These are phyloP conservation scores for Toxicodendron radicans DNA, from an alignment of 345 rosid genomes.

Conservation along the genomic window DNA sequence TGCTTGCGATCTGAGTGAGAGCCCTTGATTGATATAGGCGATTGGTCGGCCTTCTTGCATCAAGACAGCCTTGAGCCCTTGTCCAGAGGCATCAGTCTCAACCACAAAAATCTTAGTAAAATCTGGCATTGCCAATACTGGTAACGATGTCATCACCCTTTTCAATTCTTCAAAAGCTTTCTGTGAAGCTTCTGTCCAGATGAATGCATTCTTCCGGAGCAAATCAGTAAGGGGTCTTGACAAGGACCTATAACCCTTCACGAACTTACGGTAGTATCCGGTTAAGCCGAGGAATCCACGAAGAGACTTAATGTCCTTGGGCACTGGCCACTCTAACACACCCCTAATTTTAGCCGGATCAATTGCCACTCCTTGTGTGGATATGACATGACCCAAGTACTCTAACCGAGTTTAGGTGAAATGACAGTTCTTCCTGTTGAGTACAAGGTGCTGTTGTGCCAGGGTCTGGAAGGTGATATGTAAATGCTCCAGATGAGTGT, in stretches of 20 bases:
- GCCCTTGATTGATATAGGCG: no score
- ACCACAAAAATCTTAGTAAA: not conserved
- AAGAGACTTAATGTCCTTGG: not conserved
- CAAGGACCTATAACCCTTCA: not conserved
- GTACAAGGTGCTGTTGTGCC: not conserved
- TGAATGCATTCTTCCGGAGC: not conserved
- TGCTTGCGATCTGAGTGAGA: not conserved
- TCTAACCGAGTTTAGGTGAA: not conserved
- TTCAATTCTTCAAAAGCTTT: not conserved
- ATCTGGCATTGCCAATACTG: not conserved
- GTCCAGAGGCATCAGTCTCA: not conserved
- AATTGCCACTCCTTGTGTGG: not conserved
- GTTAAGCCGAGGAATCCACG: not conserved
- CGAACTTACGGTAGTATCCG: not conserved
- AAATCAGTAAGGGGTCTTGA: not conserved
- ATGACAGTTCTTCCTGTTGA: not conserved
- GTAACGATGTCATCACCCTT: not conserved
- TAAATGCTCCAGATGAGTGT: not conserved
- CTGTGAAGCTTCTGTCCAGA: not conserved
- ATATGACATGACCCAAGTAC: conserved; percentile 1
- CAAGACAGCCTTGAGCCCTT: no score
- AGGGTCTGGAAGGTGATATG: not conserved
- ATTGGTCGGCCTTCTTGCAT: not conserved
- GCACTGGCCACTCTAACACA: not conserved
- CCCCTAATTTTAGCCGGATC: not conserved